Evolutionary conservation across 176 grass and related monocot species (phyloP).

Genomic region (Neostapfia colusana): DNA sequence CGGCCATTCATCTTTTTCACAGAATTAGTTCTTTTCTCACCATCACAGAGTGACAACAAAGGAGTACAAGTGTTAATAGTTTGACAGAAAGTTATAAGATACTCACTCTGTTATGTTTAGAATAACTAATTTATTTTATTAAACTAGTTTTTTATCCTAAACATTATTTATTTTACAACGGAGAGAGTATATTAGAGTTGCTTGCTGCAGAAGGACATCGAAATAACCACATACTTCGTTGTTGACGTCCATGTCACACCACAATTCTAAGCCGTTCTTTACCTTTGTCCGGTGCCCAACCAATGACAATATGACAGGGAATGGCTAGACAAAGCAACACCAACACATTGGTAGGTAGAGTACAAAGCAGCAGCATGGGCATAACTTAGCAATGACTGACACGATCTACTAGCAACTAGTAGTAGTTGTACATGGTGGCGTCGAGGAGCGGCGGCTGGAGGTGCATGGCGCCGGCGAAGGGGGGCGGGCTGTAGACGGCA

Average conservation of each 20-base stretch:
- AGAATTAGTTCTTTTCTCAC: conserved; percentile 12
- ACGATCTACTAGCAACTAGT: neutral
- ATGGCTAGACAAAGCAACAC: neutral
- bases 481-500: neutral
- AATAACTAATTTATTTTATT: too few relatives aligned
- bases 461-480: neutral
- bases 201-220: conserved; percentile 23
- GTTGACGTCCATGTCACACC: conserved; percentile 24
- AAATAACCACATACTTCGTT: conserved; percentile 27
- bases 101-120: too few relatives aligned
- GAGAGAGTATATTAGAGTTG: neutral
- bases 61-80: neutral
- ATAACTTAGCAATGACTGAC: too few relatives aligned
- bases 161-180: too few relatives aligned
- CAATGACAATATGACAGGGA: conserved; percentile 21
- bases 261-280: conserved; percentile 15
- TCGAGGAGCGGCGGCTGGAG: conserved; percentile 23
- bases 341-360: neutral
- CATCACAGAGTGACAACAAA: neutral
- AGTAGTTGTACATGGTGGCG: conserved; percentile 23
- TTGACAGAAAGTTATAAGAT: neutral
- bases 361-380: too few relatives aligned
- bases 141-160: too few relatives aligned
- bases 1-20: conserved; percentile 8
- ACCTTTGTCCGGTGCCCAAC: conserved; percentile 13